These are phyloP conservation scores for Ophiostoma pallidulum DNA, from an alignment of 2,329 filamentous ascomycete genomes.

Conservation along the genomic window DNA sequence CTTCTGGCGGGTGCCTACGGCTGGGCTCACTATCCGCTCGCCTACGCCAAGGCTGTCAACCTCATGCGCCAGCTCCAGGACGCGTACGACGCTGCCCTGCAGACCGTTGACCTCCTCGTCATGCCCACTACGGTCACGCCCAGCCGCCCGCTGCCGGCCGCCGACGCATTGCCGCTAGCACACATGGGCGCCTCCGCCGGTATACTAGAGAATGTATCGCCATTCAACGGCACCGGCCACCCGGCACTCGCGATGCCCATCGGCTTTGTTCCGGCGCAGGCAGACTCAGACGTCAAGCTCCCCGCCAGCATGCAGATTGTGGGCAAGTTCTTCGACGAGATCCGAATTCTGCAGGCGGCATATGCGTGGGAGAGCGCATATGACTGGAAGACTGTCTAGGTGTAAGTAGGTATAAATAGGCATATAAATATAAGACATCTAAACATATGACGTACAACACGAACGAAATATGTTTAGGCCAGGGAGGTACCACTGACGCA, in stretches of 20 bases:
- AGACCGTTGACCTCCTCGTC: conserved; percentile 34
- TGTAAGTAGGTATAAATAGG: background rate
- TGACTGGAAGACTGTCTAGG: background rate
- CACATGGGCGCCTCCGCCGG: conserved; percentile 34
- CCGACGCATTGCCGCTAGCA: conserved; percentile 25
- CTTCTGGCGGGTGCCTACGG: background rate
- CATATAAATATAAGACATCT: no score
- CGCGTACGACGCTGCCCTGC: conserved; percentile 36
- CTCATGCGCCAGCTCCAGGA: conserved; percentile 35
- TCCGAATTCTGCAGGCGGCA: background rate
- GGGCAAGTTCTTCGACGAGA: conserved; percentile 13
- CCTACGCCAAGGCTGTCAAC: conserved; percentile 33
- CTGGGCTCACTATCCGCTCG: background rate
- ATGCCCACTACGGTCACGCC: conserved; percentile 36
- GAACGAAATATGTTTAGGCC: no score
- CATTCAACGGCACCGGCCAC: conserved; percentile 41
- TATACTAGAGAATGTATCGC: conserved; percentile 33
- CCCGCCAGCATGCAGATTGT: conserved; percentile 25
- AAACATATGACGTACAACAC: no score
- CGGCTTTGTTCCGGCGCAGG: conserved; percentile 20
- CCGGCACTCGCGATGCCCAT: conserved; percentile 37
- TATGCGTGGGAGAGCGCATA: background rate
- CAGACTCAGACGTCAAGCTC: conserved; percentile 16
- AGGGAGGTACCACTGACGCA: no score
- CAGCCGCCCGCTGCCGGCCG: conserved; percentile 27